phyloP scores from a whole-genome alignment of 495 filamentous ascomycete genomes.

The Gamarada debralockiae region DNA sequence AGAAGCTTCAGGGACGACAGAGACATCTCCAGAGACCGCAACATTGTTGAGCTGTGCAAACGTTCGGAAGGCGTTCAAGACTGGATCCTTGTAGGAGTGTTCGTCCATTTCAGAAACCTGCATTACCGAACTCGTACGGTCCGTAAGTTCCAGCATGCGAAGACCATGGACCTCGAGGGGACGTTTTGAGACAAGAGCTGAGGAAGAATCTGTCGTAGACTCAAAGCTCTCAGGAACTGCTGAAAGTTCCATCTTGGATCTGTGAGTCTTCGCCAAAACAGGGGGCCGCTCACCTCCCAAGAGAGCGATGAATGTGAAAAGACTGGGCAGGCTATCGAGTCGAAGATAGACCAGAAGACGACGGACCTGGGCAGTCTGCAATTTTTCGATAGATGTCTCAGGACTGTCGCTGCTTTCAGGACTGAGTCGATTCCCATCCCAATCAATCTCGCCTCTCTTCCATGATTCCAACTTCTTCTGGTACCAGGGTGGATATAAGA shows the following conservation, averaged over 20 bases:
- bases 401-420: slow-evolving; percentile 31
- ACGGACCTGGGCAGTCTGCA: slow-evolving; percentile 40
- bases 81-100: slow-evolving; percentile 72
- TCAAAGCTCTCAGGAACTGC: slow-evolving; percentile 11
- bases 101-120: slow-evolving; percentile 81
- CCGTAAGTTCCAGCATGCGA: slow-evolving; percentile 82
- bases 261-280: slow-evolving; percentile 44
- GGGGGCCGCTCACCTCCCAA: slow-evolving; percentile 52
- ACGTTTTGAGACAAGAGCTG: slow-evolving; percentile 29
- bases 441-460: slow-evolving; percentile 89
- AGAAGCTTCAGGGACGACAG: slow-evolving; percentile 68
- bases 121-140: slow-evolving; percentile 95
- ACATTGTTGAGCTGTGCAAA: slow-evolving; percentile 85
- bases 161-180: slow-evolving; percentile 81
- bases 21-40: slow-evolving; percentile 74
- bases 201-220: slow-evolving; percentile 23
- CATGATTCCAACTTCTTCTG: slow-evolving; percentile 88
- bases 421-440: slow-evolving; percentile 66
- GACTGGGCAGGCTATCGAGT: slow-evolving; percentile 82
- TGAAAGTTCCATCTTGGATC: slow-evolving; percentile 29
- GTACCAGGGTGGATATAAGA: slow-evolving; percentile 84
- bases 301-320: slow-evolving; percentile 81
- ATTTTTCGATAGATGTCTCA: slow-evolving; percentile 36
- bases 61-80: slow-evolving; percentile 86
- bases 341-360: slow-evolving; percentile 60